Conservation (phyloP, 768 basidiomycete genomes). For the Hemileccinum rubropunctum region DNA sequence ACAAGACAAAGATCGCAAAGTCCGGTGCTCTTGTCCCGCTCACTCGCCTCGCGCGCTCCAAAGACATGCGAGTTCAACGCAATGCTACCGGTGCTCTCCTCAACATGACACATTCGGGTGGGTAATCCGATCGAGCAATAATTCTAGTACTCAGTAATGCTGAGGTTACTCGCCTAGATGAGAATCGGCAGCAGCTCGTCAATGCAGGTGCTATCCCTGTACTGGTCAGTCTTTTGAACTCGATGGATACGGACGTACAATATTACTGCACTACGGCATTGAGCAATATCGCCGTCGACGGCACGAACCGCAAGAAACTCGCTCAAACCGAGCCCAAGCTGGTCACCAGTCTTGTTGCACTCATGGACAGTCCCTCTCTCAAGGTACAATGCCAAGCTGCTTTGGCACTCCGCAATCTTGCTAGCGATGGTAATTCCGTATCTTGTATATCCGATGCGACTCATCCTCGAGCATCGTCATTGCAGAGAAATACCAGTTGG, state of each 20-base stretch:
- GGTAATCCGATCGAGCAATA: conserved; percentile 15
- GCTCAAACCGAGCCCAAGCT: conserved; percentile 93
- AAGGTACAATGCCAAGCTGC: conserved; percentile 99
- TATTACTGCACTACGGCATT: conserved; percentile 99
- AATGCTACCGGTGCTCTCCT: conserved; percentile 97
- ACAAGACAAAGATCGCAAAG: conserved; percentile 99
- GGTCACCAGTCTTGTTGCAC: conserved; percentile 85
- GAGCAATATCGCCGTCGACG: conserved; percentile 98
- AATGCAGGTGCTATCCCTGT: conserved; percentile 99
- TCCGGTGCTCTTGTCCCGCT: conserved; percentile 97
- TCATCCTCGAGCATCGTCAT: conserved; percentile 2
- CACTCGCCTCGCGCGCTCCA: conserved; percentile 92
- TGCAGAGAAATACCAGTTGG: conserved; percentile 95
- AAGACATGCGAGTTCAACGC: conserved; percentile 98
- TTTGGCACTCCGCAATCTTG: conserved; percentile 91
- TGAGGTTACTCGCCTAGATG: conserved; percentile 54
- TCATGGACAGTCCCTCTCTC: conserved; percentile 97
- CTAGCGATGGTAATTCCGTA: conserved; percentile 75
- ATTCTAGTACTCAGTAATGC: background rate
- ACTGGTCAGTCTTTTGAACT: conserved; percentile 89
- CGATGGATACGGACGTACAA: conserved; percentile 98
- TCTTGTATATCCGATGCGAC: conserved; percentile 16
- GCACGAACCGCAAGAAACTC: conserved; percentile 90
- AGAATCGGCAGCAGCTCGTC: conserved; percentile 97
- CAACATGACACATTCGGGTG: conserved; percentile 99